Evolutionary conservation across 2,329 filamentous ascomycete species (phyloP).

Genomic region (Didymosphaeria variabile): DNA sequence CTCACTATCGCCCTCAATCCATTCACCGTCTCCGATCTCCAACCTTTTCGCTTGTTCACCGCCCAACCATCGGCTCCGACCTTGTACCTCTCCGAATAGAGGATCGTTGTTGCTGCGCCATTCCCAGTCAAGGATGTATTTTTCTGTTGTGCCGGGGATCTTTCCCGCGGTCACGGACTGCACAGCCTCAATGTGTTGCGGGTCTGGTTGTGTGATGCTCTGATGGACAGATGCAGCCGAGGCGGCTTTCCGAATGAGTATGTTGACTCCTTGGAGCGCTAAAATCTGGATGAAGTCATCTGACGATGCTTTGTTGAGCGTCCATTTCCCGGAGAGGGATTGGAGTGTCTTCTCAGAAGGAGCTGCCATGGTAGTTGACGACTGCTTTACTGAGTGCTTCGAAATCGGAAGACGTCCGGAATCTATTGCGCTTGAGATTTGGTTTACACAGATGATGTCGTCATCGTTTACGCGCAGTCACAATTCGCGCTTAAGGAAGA

Average conservation of each 20-base stretch:
- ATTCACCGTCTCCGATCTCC: constrained; percentile 17
- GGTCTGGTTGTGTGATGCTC: constrained; percentile 23
- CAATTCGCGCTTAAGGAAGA: background rate
- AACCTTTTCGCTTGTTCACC: constrained; percentile 19
- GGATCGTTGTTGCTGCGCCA: constrained; percentile 26
- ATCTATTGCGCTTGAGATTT: background rate
- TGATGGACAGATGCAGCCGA: constrained; percentile 24
- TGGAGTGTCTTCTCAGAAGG: constrained; percentile 20
- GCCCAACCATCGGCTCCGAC: constrained; percentile 23
- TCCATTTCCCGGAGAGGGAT: constrained; percentile 22
- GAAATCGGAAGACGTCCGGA: background rate
- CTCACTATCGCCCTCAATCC: constrained; percentile 23
- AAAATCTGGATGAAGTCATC: constrained; percentile 26
- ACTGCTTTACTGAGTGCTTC: background rate
- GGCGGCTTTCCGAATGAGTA: constrained; percentile 22
- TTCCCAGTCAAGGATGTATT: constrained; percentile 23
- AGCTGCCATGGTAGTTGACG: constrained; percentile 17
- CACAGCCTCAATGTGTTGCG: constrained; percentile 22
- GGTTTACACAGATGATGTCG: background rate
- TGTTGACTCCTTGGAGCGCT: constrained; percentile 24
- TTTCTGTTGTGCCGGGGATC: constrained; percentile 23
- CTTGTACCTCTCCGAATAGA: constrained; percentile 24
- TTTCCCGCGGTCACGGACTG: constrained; percentile 25
- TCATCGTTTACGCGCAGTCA: background rate
- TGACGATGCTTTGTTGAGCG: constrained; percentile 24